Conservation (phyloP, 345 rosid species). For the Trapa bicornis region DNA sequence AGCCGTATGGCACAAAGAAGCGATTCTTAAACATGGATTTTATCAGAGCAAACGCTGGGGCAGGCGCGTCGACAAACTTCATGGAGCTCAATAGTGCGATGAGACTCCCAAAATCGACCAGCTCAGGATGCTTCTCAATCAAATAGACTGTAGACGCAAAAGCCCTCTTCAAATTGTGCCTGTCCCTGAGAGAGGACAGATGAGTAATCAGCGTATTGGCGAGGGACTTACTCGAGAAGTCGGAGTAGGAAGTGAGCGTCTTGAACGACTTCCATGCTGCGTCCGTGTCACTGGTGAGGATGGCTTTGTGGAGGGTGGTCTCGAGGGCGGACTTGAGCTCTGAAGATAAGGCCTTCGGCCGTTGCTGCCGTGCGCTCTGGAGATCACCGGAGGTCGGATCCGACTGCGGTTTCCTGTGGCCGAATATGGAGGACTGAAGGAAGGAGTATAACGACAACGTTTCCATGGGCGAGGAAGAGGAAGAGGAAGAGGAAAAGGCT, state of each 20-base stretch:
- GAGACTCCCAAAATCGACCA: conserved; percentile 44
- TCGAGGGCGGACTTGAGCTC: conserved; percentile 36
- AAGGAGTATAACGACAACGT: conserved; percentile 56
- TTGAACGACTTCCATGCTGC: conserved; percentile 82
- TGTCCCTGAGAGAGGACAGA: conserved; percentile 35
- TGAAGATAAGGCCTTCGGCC: conserved; percentile 30
- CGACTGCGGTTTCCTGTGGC: conserved; percentile 14
- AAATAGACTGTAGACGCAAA: conserved; percentile 70
- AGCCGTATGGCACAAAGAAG: conserved; percentile 61
- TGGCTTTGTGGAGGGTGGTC: conserved; percentile 42
- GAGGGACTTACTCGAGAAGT: conserved; percentile 45
- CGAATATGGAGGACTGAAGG: conserved; percentile 61
- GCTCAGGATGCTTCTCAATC: conserved; percentile 47
- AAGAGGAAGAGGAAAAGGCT: conserved; percentile 15
- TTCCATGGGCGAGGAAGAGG: conserved; percentile 18
- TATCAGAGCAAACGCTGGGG: conserved; percentile 73
- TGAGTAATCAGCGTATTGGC: conserved; percentile 58
- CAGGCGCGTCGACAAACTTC: conserved; percentile 38
- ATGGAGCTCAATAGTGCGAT: conserved; percentile 44
- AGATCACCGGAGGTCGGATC: conserved; percentile 12
- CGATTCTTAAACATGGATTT: conserved; percentile 70
- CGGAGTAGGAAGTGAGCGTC: conserved; percentile 39
- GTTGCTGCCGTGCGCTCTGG: not conserved
- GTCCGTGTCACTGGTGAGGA: conserved; percentile 39
- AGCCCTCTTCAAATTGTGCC: conserved; percentile 75